These are phyloP conservation scores for Calonectria henricotiae DNA, from an alignment of 2,329 filamentous ascomycete genomes.

Conservation along the genomic window DNA sequence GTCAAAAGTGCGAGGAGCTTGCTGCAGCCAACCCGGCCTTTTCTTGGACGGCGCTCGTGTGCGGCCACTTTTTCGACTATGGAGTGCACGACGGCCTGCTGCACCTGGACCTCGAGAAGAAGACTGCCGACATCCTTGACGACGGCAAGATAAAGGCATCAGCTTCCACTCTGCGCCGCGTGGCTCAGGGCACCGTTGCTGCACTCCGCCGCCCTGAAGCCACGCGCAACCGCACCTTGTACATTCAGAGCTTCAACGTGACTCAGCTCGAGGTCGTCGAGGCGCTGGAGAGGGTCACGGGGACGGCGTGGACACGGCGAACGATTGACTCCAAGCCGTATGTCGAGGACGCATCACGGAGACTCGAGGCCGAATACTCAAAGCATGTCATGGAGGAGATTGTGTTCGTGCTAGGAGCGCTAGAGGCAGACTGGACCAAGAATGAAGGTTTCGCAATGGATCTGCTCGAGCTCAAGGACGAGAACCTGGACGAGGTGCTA, in stretches of 20 bases:
- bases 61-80: conserved; percentile 69
- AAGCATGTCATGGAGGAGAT: conserved; percentile 62
- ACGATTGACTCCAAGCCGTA: conserved; percentile 60
- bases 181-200: conserved; percentile 67
- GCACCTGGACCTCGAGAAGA: conserved; percentile 64
- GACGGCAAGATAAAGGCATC: conserved; percentile 68
- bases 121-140: conserved; percentile 66
- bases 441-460: conserved; percentile 66
- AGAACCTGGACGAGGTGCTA: conserved; percentile 64
- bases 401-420: conserved; percentile 66
- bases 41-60: conserved; percentile 67
- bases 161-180: conserved; percentile 65
- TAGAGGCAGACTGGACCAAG: conserved; percentile 67
- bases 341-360: conserved; percentile 58
- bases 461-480: conserved; percentile 64
- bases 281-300: conserved; percentile 68
- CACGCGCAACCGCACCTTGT: conserved; percentile 69
- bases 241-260: conserved; percentile 64
- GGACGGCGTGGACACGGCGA: conserved; percentile 57
- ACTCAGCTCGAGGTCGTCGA: conserved; percentile 67
- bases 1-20: conserved; percentile 54
- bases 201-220: conserved; percentile 66
- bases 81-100: conserved; percentile 58
- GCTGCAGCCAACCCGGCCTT: conserved; percentile 59
- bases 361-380: conserved; percentile 58